These are phyloP conservation scores for Podaxis rugospora DNA, from an alignment of 768 basidiomycete species.

Conservation along the genomic window DNA sequence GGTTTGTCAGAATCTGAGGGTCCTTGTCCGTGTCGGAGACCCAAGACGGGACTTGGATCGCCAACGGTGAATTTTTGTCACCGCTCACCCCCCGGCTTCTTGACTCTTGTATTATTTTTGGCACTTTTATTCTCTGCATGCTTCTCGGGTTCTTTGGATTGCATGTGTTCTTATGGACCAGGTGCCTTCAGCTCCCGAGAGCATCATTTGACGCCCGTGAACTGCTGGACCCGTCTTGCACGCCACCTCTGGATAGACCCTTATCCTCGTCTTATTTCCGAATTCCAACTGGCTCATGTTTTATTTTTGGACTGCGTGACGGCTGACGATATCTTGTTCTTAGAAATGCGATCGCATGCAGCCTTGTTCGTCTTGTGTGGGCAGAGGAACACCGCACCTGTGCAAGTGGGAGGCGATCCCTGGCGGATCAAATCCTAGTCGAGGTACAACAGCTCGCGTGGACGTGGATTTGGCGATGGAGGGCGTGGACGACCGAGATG, in stretches of 20 bases:
- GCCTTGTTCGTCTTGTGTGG: slow-evolving; percentile 37
- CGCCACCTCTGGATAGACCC: neutral
- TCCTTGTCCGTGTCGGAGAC: slow-evolving; percentile 7
- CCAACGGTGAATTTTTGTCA: neutral
- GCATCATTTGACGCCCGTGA: neutral
- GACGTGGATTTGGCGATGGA: slow-evolving; percentile 3
- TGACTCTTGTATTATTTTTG: neutral
- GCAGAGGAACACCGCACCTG: slow-evolving; percentile 36
- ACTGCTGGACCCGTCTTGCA: neutral
- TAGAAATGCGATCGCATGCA: slow-evolving; percentile 50
- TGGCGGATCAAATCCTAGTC: slow-evolving; percentile 32
- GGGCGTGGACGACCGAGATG: neutral
- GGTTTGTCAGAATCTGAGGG: slow-evolving; percentile 1
- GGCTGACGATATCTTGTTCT: slow-evolving; percentile 4
- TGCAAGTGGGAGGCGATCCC: slow-evolving; percentile 44
- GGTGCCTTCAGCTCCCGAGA: neutral
- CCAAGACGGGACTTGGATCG: slow-evolving; percentile 2
- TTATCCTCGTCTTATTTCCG: slow-evolving; percentile 4
- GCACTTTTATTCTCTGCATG: neutral
- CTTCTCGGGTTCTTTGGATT: neutral
- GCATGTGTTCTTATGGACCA: neutral
- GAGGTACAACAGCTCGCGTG: slow-evolving; percentile 19
- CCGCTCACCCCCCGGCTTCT: neutral
- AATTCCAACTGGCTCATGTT: neutral
- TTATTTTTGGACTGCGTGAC: neutral